Base-by-base conservation (phyloP, 164 flowering plant species). In the Warburgia ugandensis region DNA sequence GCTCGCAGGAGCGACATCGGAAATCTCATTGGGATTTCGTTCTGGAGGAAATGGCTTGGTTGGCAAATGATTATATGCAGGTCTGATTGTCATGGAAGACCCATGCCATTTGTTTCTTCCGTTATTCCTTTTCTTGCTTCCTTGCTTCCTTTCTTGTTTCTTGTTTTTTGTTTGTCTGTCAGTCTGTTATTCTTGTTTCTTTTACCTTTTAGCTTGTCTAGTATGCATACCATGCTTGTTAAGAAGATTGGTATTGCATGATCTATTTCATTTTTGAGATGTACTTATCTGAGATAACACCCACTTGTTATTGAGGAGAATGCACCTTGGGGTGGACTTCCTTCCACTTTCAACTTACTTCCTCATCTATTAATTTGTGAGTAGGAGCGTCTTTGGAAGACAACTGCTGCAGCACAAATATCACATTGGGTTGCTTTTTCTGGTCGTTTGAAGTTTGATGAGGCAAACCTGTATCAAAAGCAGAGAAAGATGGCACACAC, bases 31-130 rank as follows among this genome's bases (percentile, higher is more conserved):
- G 99, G 99, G 94, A 80, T 55, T 86, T 78, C 72, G 88, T 94
- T 32, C 88, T 94, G 54, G 97, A 89, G 73, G 99, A 94, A 74
- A 89, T 89, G 96, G 72, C 81, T 45, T 94, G 99, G 99, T 56
- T 90, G 73, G 99, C 99, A 39, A 83, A 94, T 84, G 99, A 94
- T 69, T 89, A 86, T 74, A 75, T 77, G 20, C 99, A 94, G 99
- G 99, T 88, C 22, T 65, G n/a, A n/a, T n/a, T n/a, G n/a, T n/a
- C n/a, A n/a, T n/a, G n/a, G n/a, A n/a, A n/a, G n/a, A n/a, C n/a
- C n/a, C n/a, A n/a, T n/a, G n/a, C n/a, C n/a, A n/a, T n/a, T n/a
- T n/a, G n/a, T n/a, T n/a, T n/a, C n/a, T 66, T 23, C 35, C 41
- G 29, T 41, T 14, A 2, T 14, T 30, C 4, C 2, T 8, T 20